Conservation (phyloP, 2,329 filamentous ascomycete genomes). For the Dactylellina haptotyla region DNA sequence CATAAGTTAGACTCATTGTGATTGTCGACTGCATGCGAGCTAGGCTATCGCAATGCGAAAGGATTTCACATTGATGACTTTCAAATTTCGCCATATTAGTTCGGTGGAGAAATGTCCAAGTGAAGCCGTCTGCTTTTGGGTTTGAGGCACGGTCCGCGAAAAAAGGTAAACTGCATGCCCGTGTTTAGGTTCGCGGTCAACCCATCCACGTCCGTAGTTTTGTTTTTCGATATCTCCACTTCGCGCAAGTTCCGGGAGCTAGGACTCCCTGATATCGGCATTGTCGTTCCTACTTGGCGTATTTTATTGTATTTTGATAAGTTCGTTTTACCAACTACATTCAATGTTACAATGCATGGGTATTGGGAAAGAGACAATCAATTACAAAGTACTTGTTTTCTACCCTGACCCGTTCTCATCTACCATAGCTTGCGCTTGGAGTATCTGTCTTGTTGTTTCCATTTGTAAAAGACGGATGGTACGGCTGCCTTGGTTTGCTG, state of each 20-base stretch:
- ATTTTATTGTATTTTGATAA: not conserved
- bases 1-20: constrained; percentile 35
- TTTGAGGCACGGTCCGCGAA: constrained; percentile 44
- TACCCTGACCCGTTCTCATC: too few relatives aligned
- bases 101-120: constrained; percentile 8
- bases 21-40: constrained; percentile 41
- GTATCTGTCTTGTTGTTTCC: too few relatives aligned
- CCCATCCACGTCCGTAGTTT: too few relatives aligned
- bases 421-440: too few relatives aligned
- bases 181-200: constrained; percentile 9
- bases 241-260: constrained; percentile 41
- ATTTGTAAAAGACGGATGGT: too few relatives aligned
- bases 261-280: constrained; percentile 27
- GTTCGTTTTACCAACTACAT: too few relatives aligned
- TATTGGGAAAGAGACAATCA: not conserved
- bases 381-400: not conserved
- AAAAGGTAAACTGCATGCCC: not conserved
- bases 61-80: constrained; percentile 48
- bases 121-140: constrained; percentile 13
- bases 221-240: constrained; percentile 36
- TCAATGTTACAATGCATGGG: constrained; percentile 30
- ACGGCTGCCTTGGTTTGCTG: too few relatives aligned
- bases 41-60: not conserved
- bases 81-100: constrained; percentile 54
- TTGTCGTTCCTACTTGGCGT: constrained; percentile 22